Base-by-base conservation (phyloP, 805 yeast species). In the Priceomyces haplophilus region DNA sequence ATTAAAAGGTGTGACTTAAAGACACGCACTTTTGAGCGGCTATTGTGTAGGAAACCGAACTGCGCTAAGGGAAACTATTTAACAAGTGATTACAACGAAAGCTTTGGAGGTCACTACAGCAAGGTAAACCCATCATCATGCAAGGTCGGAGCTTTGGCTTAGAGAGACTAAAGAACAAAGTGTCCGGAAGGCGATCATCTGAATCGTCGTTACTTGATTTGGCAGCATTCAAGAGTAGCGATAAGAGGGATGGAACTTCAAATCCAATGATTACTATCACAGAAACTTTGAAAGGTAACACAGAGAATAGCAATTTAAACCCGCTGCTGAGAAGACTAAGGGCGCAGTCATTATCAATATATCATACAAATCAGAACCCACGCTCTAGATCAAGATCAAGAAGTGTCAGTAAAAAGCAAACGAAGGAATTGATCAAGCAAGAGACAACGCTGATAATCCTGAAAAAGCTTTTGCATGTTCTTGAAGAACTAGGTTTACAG, bases 401-500 rank as follows among this genome's bases (percentile, higher is more conserved):
- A 37, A 51, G 55, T 44, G 49, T 31, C 37, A 43, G 47, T 23
- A 62, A 59, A 42, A 64, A 59, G 36, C 61, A 53, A 30, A 61
- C 72, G 16, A 66, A 62, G 41, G 68, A 64, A 37, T 61, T 69
- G 16, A 64, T 69, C 12, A 64, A 64, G 40, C 62, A 63, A n/a
- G 73, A 67, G 48, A 65, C 69, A 3, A 54, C 65, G 8, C 64
- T 52, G 38, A 63, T 69, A 23, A 57, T 66, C 27, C 62, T 50
- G 57, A 66, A 63, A 43, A 69, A 69, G 49, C 52, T 69, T 29
- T 38, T 47, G 16, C 47, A 50, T 15, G 47, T 62, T 13, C 43
- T 70, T 24, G 55, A 49, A 24, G 73, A 69, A 21, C 52, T 69
- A 47, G 76, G 74, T 1, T 53, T 69, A 21, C 74, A 69, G 45